Conservation (phyloP, 345 rosid genomes). For the Eucalyptus erythrocorys region DNA sequence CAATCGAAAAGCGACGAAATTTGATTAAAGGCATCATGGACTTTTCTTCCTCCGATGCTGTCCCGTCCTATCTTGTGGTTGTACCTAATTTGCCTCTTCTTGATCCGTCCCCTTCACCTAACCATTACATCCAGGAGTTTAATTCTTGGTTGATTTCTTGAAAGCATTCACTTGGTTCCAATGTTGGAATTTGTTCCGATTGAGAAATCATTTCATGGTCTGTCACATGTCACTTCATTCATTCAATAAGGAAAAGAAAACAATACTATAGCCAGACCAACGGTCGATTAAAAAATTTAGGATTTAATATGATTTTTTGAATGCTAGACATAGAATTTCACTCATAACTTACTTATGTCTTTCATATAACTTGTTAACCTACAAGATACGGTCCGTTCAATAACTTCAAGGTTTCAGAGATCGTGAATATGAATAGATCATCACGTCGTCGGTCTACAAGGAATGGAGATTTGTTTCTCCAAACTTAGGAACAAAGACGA, state of each 20-base stretch:
- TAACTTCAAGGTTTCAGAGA: background rate
- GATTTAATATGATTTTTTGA: background rate
- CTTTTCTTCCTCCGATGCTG: background rate
- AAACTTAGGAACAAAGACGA: background rate
- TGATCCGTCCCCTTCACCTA: background rate
- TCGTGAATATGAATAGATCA: background rate
- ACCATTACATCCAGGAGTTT: background rate
- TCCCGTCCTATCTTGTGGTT: background rate
- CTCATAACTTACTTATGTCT: background rate
- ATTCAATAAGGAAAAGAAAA: background rate
- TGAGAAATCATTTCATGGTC: background rate
- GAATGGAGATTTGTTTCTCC: background rate
- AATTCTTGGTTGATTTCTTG: background rate
- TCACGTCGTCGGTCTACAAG: background rate
- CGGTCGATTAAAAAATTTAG: rapidly evolving
- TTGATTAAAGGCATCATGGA: background rate
- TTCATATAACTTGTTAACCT: background rate
- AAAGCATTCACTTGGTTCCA: background rate
- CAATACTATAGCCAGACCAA: rapidly evolving
- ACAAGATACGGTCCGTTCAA: background rate
- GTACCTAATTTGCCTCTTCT: background rate
- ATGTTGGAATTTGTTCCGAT: too few relatives aligned
- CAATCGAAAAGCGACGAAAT: background rate
- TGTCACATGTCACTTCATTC: background rate
- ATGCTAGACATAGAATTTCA: background rate